These are phyloP conservation scores for Sesbania bispinosa DNA, from an alignment of 306 rosid genomes.

Conservation along the genomic window DNA sequence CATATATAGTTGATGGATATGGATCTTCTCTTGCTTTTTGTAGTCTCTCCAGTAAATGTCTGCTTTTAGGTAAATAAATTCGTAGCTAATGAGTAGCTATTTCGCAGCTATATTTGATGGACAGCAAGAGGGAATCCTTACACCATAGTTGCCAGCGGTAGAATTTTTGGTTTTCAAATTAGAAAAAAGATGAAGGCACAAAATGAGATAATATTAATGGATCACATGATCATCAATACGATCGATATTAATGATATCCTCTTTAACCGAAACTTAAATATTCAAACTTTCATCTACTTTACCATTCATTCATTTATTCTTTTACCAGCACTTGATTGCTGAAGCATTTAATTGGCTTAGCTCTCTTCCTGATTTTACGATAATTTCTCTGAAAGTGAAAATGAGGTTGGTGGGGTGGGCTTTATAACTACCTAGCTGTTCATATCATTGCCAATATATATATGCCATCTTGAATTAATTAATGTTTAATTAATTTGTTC, in stretches of 20 bases:
- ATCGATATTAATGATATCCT: conserved; percentile 18
- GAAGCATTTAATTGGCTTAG: conserved; percentile 22
- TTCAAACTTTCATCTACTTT: conserved; percentile 18
- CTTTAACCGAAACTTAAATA: conserved; percentile 20
- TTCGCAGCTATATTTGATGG: too few relatives aligned
- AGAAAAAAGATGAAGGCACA: background rate
- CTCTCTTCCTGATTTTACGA: background rate
- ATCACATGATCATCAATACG: background rate
- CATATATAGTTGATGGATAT: too few relatives aligned
- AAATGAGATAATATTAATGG: background rate
- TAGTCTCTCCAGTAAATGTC: too few relatives aligned
- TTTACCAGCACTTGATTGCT: conserved; percentile 24
- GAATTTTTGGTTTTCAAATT: background rate
- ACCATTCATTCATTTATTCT: conserved; percentile 11
- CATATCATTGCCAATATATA: conserved; percentile 18
- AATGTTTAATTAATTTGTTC: too few relatives aligned
- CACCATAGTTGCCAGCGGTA: background rate
- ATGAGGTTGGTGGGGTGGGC: conserved; percentile 8
- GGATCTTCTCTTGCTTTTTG: too few relatives aligned
- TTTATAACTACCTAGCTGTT: conserved; percentile 12
- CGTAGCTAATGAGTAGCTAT: too few relatives aligned
- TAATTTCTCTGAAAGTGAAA: conserved; percentile 3
- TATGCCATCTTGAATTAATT: conserved; percentile 19
- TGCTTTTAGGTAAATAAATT: too few relatives aligned
- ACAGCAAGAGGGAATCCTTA: too few relatives aligned